A percentile compares a stretch with the other conserved stretches of the same genome.
Evolutionary conservation across 2,329 filamentous ascomycete genomes (phyloP).

Genomic region (Alternaria gansuensis): DNA sequence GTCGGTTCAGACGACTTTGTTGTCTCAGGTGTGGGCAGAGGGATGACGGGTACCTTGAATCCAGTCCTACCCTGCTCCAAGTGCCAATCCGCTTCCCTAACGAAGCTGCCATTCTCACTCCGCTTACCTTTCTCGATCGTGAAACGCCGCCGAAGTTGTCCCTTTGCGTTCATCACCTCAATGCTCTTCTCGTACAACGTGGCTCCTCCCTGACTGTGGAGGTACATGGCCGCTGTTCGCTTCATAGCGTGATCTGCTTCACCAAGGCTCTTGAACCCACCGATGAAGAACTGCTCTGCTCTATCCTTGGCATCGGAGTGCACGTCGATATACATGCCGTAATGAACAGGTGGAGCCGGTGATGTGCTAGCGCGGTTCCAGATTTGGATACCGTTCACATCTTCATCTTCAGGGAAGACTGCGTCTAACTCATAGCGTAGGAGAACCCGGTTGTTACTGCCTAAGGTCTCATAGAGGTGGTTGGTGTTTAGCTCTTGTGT

Average conservation of each 20-base stretch:
- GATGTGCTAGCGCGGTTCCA: neutral
- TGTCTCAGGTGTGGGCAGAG: neutral
- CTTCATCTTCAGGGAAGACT: neutral
- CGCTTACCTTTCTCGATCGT: slow-evolving; percentile 4
- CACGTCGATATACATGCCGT: slow-evolving; percentile 10
- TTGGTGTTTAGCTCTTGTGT: slow-evolving; percentile 3
- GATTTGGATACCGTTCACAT: neutral
- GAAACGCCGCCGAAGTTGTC: neutral
- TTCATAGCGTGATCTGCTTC: slow-evolving; percentile 18
- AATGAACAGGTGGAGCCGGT: slow-evolving; percentile 3
- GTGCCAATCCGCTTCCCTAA: slow-evolving; percentile 1
- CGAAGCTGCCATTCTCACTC: neutral
- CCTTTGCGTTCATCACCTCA: slow-evolving; percentile 11
- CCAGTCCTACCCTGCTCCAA: neutral
- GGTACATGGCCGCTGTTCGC: neutral
- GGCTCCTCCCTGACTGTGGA: neutral
- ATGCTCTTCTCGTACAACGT: slow-evolving; percentile 5
- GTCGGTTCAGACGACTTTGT: neutral
- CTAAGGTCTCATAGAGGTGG: slow-evolving; percentile 13
- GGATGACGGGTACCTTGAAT: neutral
- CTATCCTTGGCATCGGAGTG: neutral
- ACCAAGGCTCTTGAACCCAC: slow-evolving; percentile 6
- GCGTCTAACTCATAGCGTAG: slow-evolving; percentile 17
- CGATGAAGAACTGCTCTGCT: slow-evolving; percentile 5
- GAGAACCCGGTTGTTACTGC: neutral